phyloP scores from a whole-genome alignment of 78 protist species.

The Creolimax fragrantissima region DNA sequence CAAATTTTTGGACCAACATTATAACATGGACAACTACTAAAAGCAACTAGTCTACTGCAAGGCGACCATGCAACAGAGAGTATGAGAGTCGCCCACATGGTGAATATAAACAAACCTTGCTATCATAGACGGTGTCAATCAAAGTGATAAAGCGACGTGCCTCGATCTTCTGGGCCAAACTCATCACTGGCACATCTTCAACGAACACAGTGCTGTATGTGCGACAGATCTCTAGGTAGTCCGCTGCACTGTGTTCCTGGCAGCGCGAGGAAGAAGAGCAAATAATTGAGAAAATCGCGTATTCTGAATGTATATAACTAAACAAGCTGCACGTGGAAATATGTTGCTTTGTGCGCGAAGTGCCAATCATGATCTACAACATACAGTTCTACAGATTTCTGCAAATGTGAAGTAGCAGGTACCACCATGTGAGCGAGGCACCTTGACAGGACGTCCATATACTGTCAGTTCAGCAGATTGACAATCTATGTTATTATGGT shows the following conservation, averaged over 20 bases:
- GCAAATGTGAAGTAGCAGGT: conserved; percentile 48
- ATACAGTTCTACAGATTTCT: conserved; percentile 56
- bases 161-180: conserved; percentile 38
- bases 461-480: not conserved
- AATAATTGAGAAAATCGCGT: not conserved
- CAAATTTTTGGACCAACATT: no score
- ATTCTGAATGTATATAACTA: not conserved
- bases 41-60: no score
- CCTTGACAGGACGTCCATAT: conserved; percentile 45
- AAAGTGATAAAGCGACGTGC: conserved; percentile 77
- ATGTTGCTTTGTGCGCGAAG: no score
- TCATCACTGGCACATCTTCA: conserved; percentile 53
- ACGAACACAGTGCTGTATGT: conserved; percentile 60
- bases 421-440: conserved; percentile 21
- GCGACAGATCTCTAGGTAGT: conserved; percentile 54
- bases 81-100: no score
- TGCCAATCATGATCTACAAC: no score
- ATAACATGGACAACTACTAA: no score
- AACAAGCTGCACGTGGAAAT: not conserved
- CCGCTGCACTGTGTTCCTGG: conserved; percentile 61
- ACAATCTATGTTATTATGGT: not conserved
- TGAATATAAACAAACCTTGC: conserved; percentile 32
- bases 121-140: conserved; percentile 71
- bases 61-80: no score
- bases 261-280: no score